Percentiles rank a stretch among this genome's conserved stretches.
phyloP scores from a whole-genome alignment of 768 basidiomycete species.

The Steccherinum ochraceum region DNA sequence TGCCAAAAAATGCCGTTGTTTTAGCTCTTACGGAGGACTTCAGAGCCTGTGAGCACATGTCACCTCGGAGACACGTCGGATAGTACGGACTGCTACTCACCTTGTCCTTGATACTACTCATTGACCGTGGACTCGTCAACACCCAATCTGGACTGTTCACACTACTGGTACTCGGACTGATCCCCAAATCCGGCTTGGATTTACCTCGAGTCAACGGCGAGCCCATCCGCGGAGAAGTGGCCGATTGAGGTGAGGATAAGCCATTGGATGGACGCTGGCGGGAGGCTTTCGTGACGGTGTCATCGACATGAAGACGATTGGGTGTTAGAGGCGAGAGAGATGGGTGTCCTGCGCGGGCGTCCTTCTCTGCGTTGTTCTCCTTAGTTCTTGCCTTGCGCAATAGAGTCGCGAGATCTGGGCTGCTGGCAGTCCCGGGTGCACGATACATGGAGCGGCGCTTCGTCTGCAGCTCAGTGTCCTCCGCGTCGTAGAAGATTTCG shows the following conservation, averaged over 20 bases:
- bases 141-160: conserved; percentile 21
- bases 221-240: conserved; percentile 10
- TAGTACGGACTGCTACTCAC: background rate
- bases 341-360: conserved; percentile 27
- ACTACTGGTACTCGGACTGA: background rate
- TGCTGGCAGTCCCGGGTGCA: conserved; percentile 83
- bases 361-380: conserved; percentile 35
- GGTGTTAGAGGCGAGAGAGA: conserved; percentile 29
- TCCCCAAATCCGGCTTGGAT: conserved; percentile 13
- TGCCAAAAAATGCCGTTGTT: conserved; percentile 76
- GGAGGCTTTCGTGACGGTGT: conserved; percentile 1
- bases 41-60: conserved; percentile 27
- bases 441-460: conserved; percentile 85
- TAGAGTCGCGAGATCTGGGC: conserved; percentile 86
- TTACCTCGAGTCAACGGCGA: conserved; percentile 11
- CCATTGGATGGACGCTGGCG: conserved; percentile 11
- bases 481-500: conserved; percentile 59
- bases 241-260: conserved; percentile 2
- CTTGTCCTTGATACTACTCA: conserved; percentile 19
- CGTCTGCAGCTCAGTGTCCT: conserved; percentile 60
- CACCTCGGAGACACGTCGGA: background rate
- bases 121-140: conserved; percentile 23
- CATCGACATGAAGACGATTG: conserved; percentile 5
- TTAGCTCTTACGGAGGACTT: conserved; percentile 70
- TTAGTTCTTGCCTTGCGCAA: conserved; percentile 69